A percentile compares a stretch with the other conserved stretches of the same genome.
These are phyloP conservation scores for Fusarium aywerte DNA, from an alignment of 2,329 filamentous ascomycete species.

Conservation along the genomic window DNA sequence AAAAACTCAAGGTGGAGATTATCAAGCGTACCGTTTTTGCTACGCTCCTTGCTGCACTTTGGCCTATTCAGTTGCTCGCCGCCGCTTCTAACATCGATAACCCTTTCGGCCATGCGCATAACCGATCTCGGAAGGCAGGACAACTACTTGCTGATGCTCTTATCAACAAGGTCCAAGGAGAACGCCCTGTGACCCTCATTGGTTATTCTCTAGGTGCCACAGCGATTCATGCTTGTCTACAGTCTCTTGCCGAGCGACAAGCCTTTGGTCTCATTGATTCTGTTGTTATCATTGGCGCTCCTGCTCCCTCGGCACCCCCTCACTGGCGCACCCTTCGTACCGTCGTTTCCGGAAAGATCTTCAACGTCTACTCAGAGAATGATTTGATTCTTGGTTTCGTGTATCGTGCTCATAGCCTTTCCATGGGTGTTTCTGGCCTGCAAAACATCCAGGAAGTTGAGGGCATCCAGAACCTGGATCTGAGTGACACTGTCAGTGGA, in stretches of 20 bases:
- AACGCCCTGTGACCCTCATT: constrained; percentile 81
- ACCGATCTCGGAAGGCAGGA: constrained; percentile 82
- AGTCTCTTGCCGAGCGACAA: constrained; percentile 77
- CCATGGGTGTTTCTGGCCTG: constrained; percentile 85
- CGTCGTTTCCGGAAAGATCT: constrained; percentile 82
- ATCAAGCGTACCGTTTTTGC: constrained; percentile 77
- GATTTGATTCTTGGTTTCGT: constrained; percentile 89
- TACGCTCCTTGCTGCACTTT: constrained; percentile 73
- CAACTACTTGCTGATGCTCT: constrained; percentile 83
- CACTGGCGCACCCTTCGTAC: constrained; percentile 82
- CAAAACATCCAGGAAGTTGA: constrained; percentile 75
- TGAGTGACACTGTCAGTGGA: constrained; percentile 64
- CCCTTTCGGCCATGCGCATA: constrained; percentile 80
- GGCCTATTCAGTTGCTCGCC: constrained; percentile 75
- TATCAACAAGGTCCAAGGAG: constrained; percentile 83
- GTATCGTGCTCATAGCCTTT: constrained; percentile 84
- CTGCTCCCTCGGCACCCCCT: constrained; percentile 75
- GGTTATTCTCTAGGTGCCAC: constrained; percentile 85
- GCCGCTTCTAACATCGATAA: constrained; percentile 79
- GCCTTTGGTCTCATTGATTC: constrained; percentile 88
- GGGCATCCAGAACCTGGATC: constrained; percentile 69
- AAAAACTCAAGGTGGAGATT: constrained; percentile 77
- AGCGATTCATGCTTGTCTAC: constrained; percentile 84
- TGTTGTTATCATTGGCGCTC: constrained; percentile 84
- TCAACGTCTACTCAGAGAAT: constrained; percentile 89